Base-by-base conservation (phyloP, 2,329 filamentous ascomycete species). In the Phialemonium atrogriseum region DNA sequence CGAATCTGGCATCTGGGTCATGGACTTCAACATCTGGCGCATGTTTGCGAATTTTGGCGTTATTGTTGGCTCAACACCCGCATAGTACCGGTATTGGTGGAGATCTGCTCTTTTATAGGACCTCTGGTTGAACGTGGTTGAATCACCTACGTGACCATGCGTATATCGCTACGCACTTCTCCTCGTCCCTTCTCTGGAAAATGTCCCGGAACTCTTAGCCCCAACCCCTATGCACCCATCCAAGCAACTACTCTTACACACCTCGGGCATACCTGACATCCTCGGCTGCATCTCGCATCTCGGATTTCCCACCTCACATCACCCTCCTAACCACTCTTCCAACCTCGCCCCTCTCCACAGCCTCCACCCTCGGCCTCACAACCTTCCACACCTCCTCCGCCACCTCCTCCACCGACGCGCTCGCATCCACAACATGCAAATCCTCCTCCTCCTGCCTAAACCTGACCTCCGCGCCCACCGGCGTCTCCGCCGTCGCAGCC, bases 391-490 rank as follows among this genome's bases (percentile, higher is more conserved):
- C 59, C 45, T 62, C 61, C 35, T 68, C 65, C 5, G 63, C 63
- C 6, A 80, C 72, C 36, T 69, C 73, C 28, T 76, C 73, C 2
- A 74, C 62, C 3, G 56, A 64, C 2, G 60, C 52, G 0, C 69
- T 66, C 2, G 73, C 73, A 47, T 74, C 66, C 8, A 73, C 58
- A 5, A 76, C 65, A 24, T 64, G 56, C 25, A 75, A 55, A 37
- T 73, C 68, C 53, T 70, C 64, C 44, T 65, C 64, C 46, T 68
- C 64, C 50, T 71, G 64, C 35, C 49, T 51, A 40, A 68, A 68
- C 42, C 50, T 41, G 23, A 55, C 46, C 30, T 56, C 49, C 16
- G 41, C 39, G 1, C 40, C 35, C 12, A 22, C 36, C 34, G 34
- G 10, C 34, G 28, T 22, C 24, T 40, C 41, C 7, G 37, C 32